Evolutionary conservation across 2,329 filamentous ascomycete genomes (phyloP), one percentile per base, ranked within the genome.

Genomic region (Aspergillus vadensis): DNA sequence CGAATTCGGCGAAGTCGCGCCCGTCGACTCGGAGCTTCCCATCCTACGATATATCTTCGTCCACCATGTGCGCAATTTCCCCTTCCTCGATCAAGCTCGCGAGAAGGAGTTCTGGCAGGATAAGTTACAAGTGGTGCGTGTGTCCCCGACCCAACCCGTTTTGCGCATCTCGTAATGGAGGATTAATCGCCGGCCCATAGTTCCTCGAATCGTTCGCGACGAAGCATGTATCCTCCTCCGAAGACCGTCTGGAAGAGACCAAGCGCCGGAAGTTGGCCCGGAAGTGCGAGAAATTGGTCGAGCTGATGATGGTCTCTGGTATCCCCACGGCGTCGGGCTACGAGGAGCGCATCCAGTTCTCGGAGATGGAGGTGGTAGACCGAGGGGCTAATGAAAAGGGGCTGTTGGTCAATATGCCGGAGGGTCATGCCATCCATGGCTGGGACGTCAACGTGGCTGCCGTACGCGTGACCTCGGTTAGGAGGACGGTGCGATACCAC

Each of bases 101-200:
- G 95, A 99, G 84, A 97, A 98, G 84, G 95, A 99, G 79, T 99
- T 99, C 72, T 99, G 95, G 95, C 95, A 99, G 80, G 92, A 98
- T 74, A 98, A 96, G 77, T 82, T 99, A 62, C 95, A 99, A 81
- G 86, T 93, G 73, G 91, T 96, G 79, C 68, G 90, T 88, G 58
- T 49, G 39, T 15, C 49, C 44, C 19, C 63, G 17, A 41, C 39
- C 32, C n/a, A n/a, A 25, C 25, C n/a, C 32, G 47, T 44, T 9
- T 27, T 39, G 10, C 25, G 17, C 43, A 25, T 19, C 12, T 27
- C 15, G 9, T 39, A 10, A 14, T 10, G 5, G 19, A 19, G 44
- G 49, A 39, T 54, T 65, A 48, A 67, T 59, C 44, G 49, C 43
- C 7, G 17, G 3, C 6, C 15, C 38, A 19, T 69, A 96, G 91